Conservation (phyloP, 164 flowering plant species). For the Aristolochia contorta region DNA sequence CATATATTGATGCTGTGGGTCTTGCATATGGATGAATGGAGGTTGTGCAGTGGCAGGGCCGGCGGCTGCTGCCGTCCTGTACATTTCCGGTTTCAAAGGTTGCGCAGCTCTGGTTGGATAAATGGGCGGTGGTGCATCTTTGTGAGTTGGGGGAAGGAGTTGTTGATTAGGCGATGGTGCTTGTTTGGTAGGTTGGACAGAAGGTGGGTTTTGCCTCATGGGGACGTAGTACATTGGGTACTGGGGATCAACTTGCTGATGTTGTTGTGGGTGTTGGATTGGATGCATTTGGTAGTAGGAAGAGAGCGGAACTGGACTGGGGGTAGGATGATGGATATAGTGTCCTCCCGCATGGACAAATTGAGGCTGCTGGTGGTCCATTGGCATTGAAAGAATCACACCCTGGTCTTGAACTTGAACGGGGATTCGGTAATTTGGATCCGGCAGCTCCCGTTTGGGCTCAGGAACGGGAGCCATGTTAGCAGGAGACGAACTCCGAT, state of each 20-base stretch:
- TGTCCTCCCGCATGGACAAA: conserved; percentile 52
- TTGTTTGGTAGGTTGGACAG: conserved; percentile 33
- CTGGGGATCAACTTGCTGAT: conserved; percentile 41
- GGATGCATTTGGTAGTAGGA: conserved; percentile 63
- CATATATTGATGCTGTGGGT: conserved; percentile 53
- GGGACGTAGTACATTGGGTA: conserved; percentile 54
- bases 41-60: conserved; percentile 1
- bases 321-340: conserved; percentile 51
- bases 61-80: conserved; percentile 41
- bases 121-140: conserved; percentile 7
- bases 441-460: conserved; percentile 28
- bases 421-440: conserved; percentile 42
- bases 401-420: conserved; percentile 52
- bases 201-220: conserved; percentile 39
- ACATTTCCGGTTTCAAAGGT: conserved; percentile 42
- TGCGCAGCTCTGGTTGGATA: conserved; percentile 35
- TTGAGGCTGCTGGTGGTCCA: conserved; percentile 35
- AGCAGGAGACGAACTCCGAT: conserved; percentile 16
- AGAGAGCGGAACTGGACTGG: conserved; percentile 45
- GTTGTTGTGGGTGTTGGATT: conserved; percentile 26
- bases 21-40: conserved; percentile 42
- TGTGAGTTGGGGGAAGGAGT: conserved; percentile 29
- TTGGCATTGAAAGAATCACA: conserved; percentile 29
- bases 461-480: conserved; percentile 25
- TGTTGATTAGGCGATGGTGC: conserved; percentile 40